Evolutionary conservation across 1,284 basidiomycete species (phyloP), one percentile per base, ranked within the genome.

Genomic region (Ustilago nuda): DNA sequence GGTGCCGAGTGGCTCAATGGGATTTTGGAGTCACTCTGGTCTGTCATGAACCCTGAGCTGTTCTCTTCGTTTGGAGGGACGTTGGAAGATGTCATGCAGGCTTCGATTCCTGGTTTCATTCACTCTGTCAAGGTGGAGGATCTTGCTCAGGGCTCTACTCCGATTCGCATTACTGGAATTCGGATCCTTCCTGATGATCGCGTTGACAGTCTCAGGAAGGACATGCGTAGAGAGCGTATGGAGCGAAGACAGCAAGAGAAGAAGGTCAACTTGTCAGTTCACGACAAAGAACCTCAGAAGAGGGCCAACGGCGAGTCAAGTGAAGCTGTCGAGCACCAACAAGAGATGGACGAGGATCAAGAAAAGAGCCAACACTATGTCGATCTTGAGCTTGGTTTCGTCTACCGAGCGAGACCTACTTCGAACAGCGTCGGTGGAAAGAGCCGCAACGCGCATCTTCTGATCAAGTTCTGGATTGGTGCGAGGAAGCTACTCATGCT

Each of bases 1-100:
- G 66, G 77, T 13, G 79, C 77, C 0, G 79, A 81, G 41, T 81
- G 79, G 79, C 61, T 81, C 55, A 81, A 81, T 45, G 61, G 61
- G 27, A 64, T 81, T 35, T 45, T 81, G 17, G 61, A 71, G 39
- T 53, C 51, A 27, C 39, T 81, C 12, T 81, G 79, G 79, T 52
- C 62, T 7, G 71, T 72, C n/a, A 78, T 79, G 59, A 74, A 81
- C 53, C 59, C 69, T 5, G 72, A 72, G 4, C 54, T 81, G 2
- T 81, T 81, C 19, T 65, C 61, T 1, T 52, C 56, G 15, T 36
- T 79, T 0, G 77, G 75, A 23, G 62, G 61, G 36, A 81, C 78
- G 1, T 56, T 81, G 15, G 79, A 81, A 37, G 79, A 81, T 45
- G 78, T 81, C 45, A 68, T 81, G 71, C 74, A 79, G 45, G 79